Evolutionary conservation across 2,329 filamentous ascomycete genomes (phyloP).

Genomic region (Colletotrichum tabaci): DNA sequence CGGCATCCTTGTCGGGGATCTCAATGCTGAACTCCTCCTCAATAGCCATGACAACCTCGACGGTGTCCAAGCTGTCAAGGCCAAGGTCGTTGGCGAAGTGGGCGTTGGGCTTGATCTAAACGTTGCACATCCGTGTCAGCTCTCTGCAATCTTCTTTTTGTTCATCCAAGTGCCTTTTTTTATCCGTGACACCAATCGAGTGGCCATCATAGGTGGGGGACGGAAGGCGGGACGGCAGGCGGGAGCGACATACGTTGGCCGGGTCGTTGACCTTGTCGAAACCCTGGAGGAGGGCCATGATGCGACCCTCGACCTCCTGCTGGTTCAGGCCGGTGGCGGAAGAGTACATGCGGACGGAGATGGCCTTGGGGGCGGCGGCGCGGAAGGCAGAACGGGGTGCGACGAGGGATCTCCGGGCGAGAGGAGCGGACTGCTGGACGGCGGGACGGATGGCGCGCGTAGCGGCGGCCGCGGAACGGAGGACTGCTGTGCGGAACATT

Average conservation of each 20-base stretch:
- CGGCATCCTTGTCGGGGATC: constrained; percentile 97
- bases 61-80: constrained; percentile 96
- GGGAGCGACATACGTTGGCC: constrained; percentile 67
- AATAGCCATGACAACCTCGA: constrained; percentile 99
- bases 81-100: constrained; percentile 99
- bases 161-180: not conserved
- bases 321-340: constrained; percentile 83
- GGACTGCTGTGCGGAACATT: constrained; percentile 92
- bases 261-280: constrained; percentile 93
- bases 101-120: constrained; percentile 83
- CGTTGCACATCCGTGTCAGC: not conserved
- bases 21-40: constrained; percentile 96
- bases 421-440: constrained; percentile 70
- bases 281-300: constrained; percentile 92
- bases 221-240: not conserved
- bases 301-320: constrained; percentile 90
- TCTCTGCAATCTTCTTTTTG: not conserved
- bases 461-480: constrained; percentile 80
- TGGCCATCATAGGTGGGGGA: not conserved
- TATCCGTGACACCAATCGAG: not conserved
- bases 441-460: constrained; percentile 64
- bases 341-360: constrained; percentile 85
- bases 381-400: constrained; percentile 71
- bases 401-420: constrained; percentile 68
- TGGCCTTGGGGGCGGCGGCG: constrained; percentile 73